Percentiles rank a stretch among this genome's conserved stretches.
Conservation (phyloP, 1,284 basidiomycete genomes). For the Lentinus polychrous region DNA sequence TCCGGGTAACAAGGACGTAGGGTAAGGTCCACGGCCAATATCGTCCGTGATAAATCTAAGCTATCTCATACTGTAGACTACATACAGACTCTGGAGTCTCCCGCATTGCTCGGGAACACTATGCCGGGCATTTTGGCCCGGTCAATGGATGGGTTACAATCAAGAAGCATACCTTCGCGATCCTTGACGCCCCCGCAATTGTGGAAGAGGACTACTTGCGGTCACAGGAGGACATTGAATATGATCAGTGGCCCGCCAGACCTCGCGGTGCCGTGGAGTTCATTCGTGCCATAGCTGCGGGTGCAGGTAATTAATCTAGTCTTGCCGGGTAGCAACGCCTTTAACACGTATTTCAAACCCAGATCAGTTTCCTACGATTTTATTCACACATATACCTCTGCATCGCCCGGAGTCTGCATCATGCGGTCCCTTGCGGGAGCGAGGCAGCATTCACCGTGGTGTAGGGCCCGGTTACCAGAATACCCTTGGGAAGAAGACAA, state of each 20-base stretch:
- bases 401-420: slow-evolving; percentile 59
- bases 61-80: background rate
- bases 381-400: slow-evolving; percentile 82
- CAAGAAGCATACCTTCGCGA: slow-evolving; percentile 65
- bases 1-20: slow-evolving; percentile 86
- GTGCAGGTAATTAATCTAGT: slow-evolving; percentile 30
- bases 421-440: slow-evolving; percentile 75
- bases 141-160: slow-evolving; percentile 48
- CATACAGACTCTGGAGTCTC: background rate
- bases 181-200: slow-evolving; percentile 71
- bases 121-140: slow-evolving; percentile 73
- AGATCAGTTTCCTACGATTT: slow-evolving; percentile 42
- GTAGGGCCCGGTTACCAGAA: slow-evolving; percentile 82
- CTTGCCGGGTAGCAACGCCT: no score
- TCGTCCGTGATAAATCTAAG: slow-evolving; percentile 12
- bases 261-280: slow-evolving; percentile 65
- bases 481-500: slow-evolving; percentile 66
- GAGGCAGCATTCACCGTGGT: slow-evolving; percentile 64
- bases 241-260: slow-evolving; percentile 56
- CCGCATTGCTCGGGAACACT: slow-evolving; percentile 23
- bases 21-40: slow-evolving; percentile 33
- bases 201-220: slow-evolving; percentile 78
- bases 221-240: slow-evolving; percentile 41
- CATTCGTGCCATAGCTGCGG: slow-evolving; percentile 46
- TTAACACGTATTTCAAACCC: slow-evolving; percentile 20